Base-by-base conservation (phyloP, 208 protist species). In the Novymonas esmeraldas region DNA sequence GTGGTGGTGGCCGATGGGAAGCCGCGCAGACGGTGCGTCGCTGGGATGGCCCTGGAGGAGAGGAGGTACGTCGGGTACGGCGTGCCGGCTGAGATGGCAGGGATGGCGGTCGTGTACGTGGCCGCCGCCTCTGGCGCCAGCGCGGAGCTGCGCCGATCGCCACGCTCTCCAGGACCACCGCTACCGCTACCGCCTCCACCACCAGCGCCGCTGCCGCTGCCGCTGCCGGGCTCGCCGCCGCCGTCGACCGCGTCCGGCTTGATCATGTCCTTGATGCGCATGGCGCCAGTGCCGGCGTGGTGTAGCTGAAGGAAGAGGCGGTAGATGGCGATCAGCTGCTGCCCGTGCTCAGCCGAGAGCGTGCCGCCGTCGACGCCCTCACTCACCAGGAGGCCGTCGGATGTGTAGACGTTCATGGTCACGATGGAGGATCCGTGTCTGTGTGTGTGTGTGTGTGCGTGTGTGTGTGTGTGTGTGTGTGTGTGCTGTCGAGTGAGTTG, bases 261-360 rank as follows among this genome's bases (percentile, higher is more conserved):
- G 38, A 74, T 18, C 73, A 71, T 71, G 46, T 64, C 69, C 18
- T 67, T 62, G 4, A 65, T 61, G 24, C 57, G 46, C 62, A 67
- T 73, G 10, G 36, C 26, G 0, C 49, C 48, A 20, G 33, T 63
- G 44, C 73, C 62, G 13, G 73, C 64, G 65, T 76, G 57, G 54
- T 90, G 88, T 11, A 94, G 69, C 6, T 81, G 84, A 16, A 89
- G 68, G 45, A 89, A 81, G 22, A 94, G 81, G 11, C 83, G 82
- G 62, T 85, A 91, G 36, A 94, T 70, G 20, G 59, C 24, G 31
- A 91, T 65, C 10, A 94, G 78, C 36, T 88, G 77, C 44, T 76
- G 73, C 4, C 84, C 87, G 6, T 85, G 70, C 18, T 51, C 50
- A 14, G 49, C 46, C 18, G 50, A 60, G 22, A 75, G 69, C 11